These are phyloP conservation scores for Solanum ossicruentum DNA, from an alignment of 257 asterid genomes.

Conservation along the genomic window DNA sequence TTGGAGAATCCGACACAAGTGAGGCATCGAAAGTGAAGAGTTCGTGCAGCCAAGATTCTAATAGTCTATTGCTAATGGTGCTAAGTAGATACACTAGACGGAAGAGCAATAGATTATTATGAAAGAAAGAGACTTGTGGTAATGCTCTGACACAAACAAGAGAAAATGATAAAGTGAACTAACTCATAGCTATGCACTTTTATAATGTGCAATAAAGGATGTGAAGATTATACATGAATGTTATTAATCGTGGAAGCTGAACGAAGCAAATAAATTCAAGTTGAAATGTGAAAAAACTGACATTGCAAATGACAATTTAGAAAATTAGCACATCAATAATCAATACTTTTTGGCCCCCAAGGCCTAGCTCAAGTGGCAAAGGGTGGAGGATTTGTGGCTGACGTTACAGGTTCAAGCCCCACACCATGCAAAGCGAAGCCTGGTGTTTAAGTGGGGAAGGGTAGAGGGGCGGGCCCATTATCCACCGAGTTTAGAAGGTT, in stretches of 20 bases:
- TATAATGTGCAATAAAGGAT: background rate
- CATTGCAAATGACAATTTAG: background rate
- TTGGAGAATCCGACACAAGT: too few species aligned
- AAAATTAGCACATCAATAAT: background rate
- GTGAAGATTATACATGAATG: background rate
- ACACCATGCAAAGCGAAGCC: too few species aligned
- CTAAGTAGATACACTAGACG: background rate
- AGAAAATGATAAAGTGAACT: background rate
- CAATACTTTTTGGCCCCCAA: too few species aligned
- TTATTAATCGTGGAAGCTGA: background rate
- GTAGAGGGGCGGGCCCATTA: too few species aligned
- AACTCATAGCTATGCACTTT: background rate
- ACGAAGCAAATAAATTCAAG: background rate
- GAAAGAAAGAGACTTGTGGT: background rate
- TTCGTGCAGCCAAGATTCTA: too few species aligned
- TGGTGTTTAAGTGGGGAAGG: too few species aligned
- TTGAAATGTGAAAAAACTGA: background rate
- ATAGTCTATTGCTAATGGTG: background rate
- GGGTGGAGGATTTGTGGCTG: too few species aligned
- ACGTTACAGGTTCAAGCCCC: too few species aligned
- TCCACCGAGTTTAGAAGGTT: too few species aligned
- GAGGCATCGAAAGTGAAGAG: too few species aligned
- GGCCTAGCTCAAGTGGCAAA: too few species aligned
- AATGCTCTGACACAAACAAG: background rate
- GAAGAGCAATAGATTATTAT: background rate